Evolutionary conservation across 768 basidiomycete species (phyloP), one percentile per base, ranked within the genome.

Genomic region (Cantharellus anzutake): DNA sequence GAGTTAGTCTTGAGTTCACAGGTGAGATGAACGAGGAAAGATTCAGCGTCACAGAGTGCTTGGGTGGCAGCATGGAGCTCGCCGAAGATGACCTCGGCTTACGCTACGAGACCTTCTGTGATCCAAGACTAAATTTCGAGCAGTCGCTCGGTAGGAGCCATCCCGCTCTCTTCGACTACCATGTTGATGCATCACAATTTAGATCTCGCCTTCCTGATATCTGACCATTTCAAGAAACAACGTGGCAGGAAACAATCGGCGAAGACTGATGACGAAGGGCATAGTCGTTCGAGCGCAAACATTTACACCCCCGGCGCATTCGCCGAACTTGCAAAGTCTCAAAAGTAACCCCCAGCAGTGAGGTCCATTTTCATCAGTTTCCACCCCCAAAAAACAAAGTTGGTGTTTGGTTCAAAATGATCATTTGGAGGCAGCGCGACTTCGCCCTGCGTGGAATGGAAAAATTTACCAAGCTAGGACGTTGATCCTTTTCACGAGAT

Each of bases 1-100:
- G 79, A 34, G 84, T 94, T 14, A 88, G 86, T 66, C 78, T 96
- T 29, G 92, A 94, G 70, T 83, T 96, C 69, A 93, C 94, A 2
- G 89, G 92, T 20, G 89, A 94, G 70, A 74, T 94, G 57, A 84
- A 85, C 62, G 82, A 88, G 5, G 83, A 96, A 60, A 91, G 94
- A 3, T 89, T 84, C 71, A 86, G 86, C 63, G 96, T 99, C 50
- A 99, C 96, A 0, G 96, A 98, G 70, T 97, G 93, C 67, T 74
- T 93, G 5, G 96, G 96, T 3, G 96, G 94, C 0, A 94, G 89
- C 64, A 98, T 97, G 93, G 84, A 88, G 67, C 73, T 97, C 42
- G 78, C 76, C 52, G 94, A 97, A 68, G 86, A 92, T 63, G 77
- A 96, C 69, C 76, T 99, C 14, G 84, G 80, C n/a, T 72, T 93